Conservation (phyloP, 305 asterid species). For the Fraxinus angustifolia region DNA sequence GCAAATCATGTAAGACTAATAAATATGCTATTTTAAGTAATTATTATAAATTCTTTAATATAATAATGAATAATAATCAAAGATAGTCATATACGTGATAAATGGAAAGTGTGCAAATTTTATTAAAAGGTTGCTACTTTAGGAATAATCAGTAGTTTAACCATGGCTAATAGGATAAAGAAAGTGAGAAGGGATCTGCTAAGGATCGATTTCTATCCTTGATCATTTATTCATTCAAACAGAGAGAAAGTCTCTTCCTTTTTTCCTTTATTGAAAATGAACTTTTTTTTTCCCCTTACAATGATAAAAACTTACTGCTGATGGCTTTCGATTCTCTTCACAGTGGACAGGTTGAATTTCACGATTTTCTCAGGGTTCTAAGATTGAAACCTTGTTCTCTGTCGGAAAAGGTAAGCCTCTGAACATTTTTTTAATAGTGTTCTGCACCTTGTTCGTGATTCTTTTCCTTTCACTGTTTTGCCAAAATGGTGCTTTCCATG, state of each 20-base stretch:
- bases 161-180: not conserved
- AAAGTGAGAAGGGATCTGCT: not conserved
- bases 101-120: not conserved
- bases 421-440: not conserved
- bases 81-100: not conserved
- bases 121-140: not conserved
- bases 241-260: not conserved
- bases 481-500: constrained; percentile 9
- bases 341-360: constrained; percentile 76
- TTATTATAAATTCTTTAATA: not conserved
- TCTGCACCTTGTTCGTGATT: constrained; percentile 9
- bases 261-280: constrained; percentile 5
- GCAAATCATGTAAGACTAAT: not conserved
- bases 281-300: not conserved
- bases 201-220: not conserved
- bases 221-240: constrained; percentile 3
- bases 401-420: constrained; percentile 61
- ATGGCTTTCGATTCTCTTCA: constrained; percentile 22
- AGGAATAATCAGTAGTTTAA: not conserved
- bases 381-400: constrained; percentile 69
- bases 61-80: not conserved
- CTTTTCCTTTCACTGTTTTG: constrained; percentile 1
- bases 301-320: constrained; percentile 24
- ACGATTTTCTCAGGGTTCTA: constrained; percentile 61
- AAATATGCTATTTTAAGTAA: not conserved